These are phyloP conservation scores for Aspergillus ochraceoroseus DNA, from an alignment of 2,329 filamentous ascomycete species.

Conservation along the genomic window DNA sequence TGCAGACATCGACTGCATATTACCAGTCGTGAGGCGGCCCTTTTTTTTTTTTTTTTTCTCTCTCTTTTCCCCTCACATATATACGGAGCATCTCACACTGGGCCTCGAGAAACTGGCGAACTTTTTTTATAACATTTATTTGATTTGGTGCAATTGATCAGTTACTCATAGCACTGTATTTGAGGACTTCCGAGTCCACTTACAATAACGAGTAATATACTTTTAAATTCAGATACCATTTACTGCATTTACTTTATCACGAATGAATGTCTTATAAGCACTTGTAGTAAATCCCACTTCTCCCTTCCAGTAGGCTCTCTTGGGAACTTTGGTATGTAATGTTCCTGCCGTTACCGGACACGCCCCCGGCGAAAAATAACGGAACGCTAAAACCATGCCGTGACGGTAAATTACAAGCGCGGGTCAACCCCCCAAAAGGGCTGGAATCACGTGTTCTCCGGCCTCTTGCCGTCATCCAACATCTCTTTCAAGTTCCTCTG, in stretches of 20 bases:
- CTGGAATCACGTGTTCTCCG: conserved; percentile 27
- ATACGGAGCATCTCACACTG: too few species aligned
- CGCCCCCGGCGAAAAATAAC: conserved; percentile 1
- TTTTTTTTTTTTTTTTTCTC: conserved; percentile 1
- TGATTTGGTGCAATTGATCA: too few species aligned
- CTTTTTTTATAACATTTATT: too few species aligned
- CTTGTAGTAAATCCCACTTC: too few species aligned
- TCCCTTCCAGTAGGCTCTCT: too few species aligned
- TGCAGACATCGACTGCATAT: conserved; percentile 40
- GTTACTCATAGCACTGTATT: too few species aligned
- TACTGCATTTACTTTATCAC: too few species aligned
- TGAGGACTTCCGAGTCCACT: too few species aligned
- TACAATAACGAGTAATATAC: too few species aligned
- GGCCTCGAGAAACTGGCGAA: too few species aligned
- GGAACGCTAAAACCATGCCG: background rate
- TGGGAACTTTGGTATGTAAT: background rate
- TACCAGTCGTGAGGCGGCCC: conserved; percentile 34
- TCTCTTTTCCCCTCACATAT: conserved; percentile 1
- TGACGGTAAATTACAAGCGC: conserved; percentile 12
- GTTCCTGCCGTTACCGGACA: background rate
- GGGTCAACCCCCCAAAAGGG: conserved; percentile 15
- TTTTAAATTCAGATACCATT: too few species aligned
- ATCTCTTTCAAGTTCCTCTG: conserved; percentile 18
- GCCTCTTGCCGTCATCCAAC: conserved; percentile 33
- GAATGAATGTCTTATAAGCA: too few species aligned